These are phyloP conservation scores for Botryotinia globosa DNA, from an alignment of 2,329 filamentous ascomycete species.

Conservation along the genomic window DNA sequence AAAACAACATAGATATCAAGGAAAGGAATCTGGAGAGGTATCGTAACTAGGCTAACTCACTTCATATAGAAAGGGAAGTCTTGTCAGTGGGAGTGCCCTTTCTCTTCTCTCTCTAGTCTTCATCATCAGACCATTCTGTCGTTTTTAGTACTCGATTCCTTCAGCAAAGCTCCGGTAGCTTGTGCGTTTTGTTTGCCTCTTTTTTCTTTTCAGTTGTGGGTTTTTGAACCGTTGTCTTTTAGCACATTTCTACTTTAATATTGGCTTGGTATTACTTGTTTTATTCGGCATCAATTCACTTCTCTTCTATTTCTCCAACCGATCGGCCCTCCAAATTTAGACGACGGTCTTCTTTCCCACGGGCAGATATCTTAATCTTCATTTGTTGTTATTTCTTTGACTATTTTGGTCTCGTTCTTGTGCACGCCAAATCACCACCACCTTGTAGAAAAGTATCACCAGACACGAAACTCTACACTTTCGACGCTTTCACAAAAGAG, in stretches of 20 bases:
- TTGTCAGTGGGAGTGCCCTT: neutral
- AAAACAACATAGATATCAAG: neutral
- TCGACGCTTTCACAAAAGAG: neutral
- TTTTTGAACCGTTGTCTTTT: neutral
- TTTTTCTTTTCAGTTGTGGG: constrained; percentile 27
- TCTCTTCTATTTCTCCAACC: neutral
- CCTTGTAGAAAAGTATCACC: neutral
- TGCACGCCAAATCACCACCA: constrained; percentile 10
- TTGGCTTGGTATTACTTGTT: constrained; percentile 2
- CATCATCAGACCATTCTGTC: constrained; percentile 35
- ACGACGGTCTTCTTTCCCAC: constrained; percentile 1
- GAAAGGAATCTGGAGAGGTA: neutral
- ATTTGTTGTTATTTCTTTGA: neutral
- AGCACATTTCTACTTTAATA: neutral
- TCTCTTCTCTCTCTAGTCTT: constrained; percentile 32
- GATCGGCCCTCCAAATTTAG: neutral
- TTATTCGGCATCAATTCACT: neutral
- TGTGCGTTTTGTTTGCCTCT: constrained; percentile 33
- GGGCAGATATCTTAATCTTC: neutral
- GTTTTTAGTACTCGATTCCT: constrained; percentile 9
- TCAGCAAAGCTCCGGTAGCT: constrained; percentile 50
- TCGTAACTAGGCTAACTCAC: neutral
- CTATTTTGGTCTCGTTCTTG: neutral
- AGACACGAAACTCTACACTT: neutral
- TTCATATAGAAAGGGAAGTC: constrained; percentile 18